These are phyloP conservation scores for Populus pruinosa DNA, from an alignment of 345 rosid genomes.

Conservation along the genomic window DNA sequence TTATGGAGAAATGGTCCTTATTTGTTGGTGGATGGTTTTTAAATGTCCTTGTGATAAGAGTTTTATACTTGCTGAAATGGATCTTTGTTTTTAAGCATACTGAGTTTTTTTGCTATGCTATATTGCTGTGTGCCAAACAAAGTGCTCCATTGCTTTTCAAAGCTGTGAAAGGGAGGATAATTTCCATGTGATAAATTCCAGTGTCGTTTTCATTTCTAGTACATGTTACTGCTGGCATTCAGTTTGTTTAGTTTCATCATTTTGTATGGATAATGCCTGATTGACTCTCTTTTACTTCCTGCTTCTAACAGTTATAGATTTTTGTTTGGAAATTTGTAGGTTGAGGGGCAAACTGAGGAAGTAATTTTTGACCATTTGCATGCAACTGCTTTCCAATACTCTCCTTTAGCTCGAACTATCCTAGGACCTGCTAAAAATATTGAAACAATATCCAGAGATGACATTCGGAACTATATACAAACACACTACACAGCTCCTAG, in stretches of 20 bases:
- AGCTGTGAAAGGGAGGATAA: not conserved
- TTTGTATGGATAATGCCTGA: too few relatives aligned
- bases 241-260: not conserved
- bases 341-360: slow-evolving; percentile 89
- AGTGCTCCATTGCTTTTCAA: not conserved
- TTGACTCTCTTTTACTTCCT: not conserved
- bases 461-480: slow-evolving; percentile 77
- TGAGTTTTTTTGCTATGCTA: not conserved
- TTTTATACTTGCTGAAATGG: not conserved
- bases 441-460: slow-evolving; percentile 64
- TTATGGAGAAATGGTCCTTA: not conserved
- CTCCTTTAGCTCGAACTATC: slow-evolving; percentile 93
- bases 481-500: slow-evolving; percentile 98
- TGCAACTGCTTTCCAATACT: slow-evolving; percentile 89
- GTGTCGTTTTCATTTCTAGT: not conserved
- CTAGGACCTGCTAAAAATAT: slow-evolving; percentile 88
- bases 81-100: not conserved
- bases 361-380: slow-evolving; percentile 96
- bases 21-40: not conserved
- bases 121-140: not conserved
- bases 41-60: not conserved
- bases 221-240: not conserved
- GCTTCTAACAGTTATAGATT: not conserved
- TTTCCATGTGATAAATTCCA: not conserved
- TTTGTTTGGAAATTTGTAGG: slow-evolving; percentile 40